phyloP scores from a whole-genome alignment of 1,284 basidiomycete genomes.

The Vanrija sp. region DNA sequence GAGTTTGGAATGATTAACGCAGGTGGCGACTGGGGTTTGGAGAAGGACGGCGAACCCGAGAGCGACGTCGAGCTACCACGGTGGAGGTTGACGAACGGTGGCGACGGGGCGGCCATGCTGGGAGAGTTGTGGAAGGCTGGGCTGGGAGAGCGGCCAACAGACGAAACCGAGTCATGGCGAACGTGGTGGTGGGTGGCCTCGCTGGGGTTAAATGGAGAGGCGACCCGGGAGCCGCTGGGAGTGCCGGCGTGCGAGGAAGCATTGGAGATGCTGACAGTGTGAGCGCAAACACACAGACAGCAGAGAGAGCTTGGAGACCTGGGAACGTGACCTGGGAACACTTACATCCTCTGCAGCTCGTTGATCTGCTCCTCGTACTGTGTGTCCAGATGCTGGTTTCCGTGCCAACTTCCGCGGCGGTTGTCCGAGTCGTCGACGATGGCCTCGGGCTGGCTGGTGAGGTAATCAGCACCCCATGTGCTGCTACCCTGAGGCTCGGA shows the following conservation, averaged over 20 bases:
- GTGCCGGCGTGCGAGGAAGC: conserved; percentile 23
- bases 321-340: conserved; percentile 1
- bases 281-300: not conserved
- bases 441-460: not conserved
- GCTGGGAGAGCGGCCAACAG: conserved; percentile 23
- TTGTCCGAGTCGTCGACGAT: not conserved
- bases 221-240: conserved; percentile 11
- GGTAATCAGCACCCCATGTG: not conserved
- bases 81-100: conserved; percentile 16
- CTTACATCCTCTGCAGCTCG: conserved; percentile 42
- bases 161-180: conserved; percentile 18
- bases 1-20: conserved; percentile 44
- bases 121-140: conserved; percentile 20
- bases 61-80: conserved; percentile 18
- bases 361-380: conserved; percentile 25
- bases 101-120: conserved; percentile 21
- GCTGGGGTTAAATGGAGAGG: conserved; percentile 11
- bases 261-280: conserved; percentile 25
- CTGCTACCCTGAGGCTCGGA: not conserved
- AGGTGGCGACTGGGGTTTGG: conserved; percentile 48
- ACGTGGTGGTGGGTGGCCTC: conserved; percentile 1
- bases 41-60: conserved; percentile 33
- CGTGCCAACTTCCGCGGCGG: conserved; percentile 13
- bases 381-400: conserved; percentile 5
- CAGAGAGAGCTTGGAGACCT: not conserved